These are phyloP conservation scores for Myxozyma neglecta DNA, from an alignment of 805 yeast species.

Conservation along the genomic window DNA sequence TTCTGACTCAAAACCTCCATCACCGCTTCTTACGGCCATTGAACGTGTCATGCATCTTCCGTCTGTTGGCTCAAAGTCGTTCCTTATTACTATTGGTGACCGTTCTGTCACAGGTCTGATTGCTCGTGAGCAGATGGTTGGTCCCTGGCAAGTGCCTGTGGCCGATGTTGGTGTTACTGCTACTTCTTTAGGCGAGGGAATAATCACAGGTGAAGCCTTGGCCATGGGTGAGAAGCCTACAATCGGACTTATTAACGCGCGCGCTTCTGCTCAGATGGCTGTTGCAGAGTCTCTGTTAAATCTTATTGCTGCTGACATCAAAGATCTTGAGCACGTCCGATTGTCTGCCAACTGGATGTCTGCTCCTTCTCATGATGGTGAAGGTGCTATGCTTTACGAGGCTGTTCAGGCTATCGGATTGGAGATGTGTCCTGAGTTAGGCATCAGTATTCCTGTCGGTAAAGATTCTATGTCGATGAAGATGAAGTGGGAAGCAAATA, in stretches of 20 bases:
- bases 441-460: constrained; percentile 93
- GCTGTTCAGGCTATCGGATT: constrained; percentile 96
- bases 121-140: constrained; percentile 97
- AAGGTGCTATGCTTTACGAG: constrained; percentile 90
- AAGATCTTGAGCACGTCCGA: constrained; percentile 70
- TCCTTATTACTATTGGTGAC: constrained; percentile 96
- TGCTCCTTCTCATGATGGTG: constrained; percentile 91
- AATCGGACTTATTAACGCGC: constrained; percentile 80
- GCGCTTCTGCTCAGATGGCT: constrained; percentile 90
- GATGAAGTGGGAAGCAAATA: constrained; percentile 78
- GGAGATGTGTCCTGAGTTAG: constrained; percentile 91
- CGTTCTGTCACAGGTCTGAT: constrained; percentile 95
- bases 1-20: constrained; percentile 13
- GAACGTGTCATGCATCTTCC: constrained; percentile 85
- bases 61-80: constrained; percentile 90
- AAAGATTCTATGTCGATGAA: constrained; percentile 98
- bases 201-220: constrained; percentile 93
- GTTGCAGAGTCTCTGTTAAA: constrained; percentile 93
- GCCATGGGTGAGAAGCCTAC: constrained; percentile 97
- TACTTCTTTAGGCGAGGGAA: constrained; percentile 75
- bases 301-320: constrained; percentile 84
- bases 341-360: constrained; percentile 99
- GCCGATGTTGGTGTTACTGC: constrained; percentile 97
- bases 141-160: constrained; percentile 99
- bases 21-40: constrained; percentile 52